Percentiles rank a stretch among this genome's conserved stretches.
phyloP scores from a whole-genome alignment of 768 basidiomycete genomes.

The Suillus bovinus region DNA sequence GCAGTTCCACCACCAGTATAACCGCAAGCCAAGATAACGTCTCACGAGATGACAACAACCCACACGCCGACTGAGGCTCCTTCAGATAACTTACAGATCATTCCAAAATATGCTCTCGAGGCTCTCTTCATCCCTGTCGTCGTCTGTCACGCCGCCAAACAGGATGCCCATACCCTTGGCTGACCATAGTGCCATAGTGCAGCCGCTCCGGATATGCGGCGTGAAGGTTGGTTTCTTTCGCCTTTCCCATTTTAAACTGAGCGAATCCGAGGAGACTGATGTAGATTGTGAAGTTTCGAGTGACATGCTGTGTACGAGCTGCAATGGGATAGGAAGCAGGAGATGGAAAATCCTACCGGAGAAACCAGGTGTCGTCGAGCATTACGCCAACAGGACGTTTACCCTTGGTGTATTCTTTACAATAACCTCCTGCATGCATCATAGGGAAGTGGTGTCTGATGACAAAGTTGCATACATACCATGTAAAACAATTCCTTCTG shows the following conservation, averaged over 20 bases:
- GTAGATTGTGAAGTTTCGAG: slow-evolving; percentile 23
- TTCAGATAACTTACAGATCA: slow-evolving; percentile 58
- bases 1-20: neutral
- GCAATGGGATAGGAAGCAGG: neutral
- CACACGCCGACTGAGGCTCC: neutral
- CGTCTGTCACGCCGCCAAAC: slow-evolving; percentile 89
- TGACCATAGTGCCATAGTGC: slow-evolving; percentile 84
- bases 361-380: slow-evolving; percentile 88
- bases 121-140: slow-evolving; percentile 81
- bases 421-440: slow-evolving; percentile 69
- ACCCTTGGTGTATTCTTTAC: slow-evolving; percentile 86
- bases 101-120: slow-evolving; percentile 87
- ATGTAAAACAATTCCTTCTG: slow-evolving; percentile 80
- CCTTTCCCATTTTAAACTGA: slow-evolving; percentile 81
- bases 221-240: slow-evolving; percentile 67
- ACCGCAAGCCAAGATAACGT: neutral
- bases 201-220: slow-evolving; percentile 62
- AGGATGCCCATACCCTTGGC: slow-evolving; percentile 69
- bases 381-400: slow-evolving; percentile 85
- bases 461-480: slow-evolving; percentile 43
- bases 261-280: slow-evolving; percentile 39
- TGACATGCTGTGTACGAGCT: slow-evolving; percentile 29
- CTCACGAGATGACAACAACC: neutral
- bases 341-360: slow-evolving; percentile 49
- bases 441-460: neutral